Percentiles rank a stretch among this genome's conserved stretches.
Conservation (phyloP, 805 yeast species). For the Metschnikowia similis region DNA sequence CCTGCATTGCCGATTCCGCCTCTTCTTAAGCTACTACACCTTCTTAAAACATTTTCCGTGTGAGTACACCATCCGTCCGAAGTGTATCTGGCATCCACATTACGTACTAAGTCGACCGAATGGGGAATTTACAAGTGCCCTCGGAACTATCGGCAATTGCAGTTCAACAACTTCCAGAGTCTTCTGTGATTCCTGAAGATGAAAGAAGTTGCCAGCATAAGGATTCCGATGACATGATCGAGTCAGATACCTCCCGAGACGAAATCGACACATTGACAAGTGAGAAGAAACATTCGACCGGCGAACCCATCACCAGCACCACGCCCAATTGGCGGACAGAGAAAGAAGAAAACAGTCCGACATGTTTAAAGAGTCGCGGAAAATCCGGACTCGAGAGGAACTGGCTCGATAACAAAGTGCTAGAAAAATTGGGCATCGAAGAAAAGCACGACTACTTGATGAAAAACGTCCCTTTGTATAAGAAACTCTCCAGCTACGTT, state of each 20-base stretch:
- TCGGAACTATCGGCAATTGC: conserved; percentile 1
- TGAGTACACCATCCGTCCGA: neutral
- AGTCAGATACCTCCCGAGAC: neutral
- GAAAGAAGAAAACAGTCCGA: neutral
- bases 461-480: conserved; percentile 12
- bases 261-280: neutral
- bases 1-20: neutral
- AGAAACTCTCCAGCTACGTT: conserved; percentile 14
- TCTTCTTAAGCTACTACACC: neutral
- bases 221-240: neutral
- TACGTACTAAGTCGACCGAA: neutral
- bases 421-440: conserved; percentile 16
- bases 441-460: conserved; percentile 12
- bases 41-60: neutral
- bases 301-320: neutral
- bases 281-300: neutral
- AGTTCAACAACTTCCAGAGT: neutral
- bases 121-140: neutral
- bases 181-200: neutral
- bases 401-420: conserved; percentile 3
- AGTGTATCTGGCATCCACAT: neutral
- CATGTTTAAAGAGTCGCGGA: neutral
- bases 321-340: neutral
- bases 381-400: neutral
- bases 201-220: neutral